Evolutionary conservation across 768 basidiomycete genomes (phyloP).

Genomic region (Pisolithus microcarpus): DNA sequence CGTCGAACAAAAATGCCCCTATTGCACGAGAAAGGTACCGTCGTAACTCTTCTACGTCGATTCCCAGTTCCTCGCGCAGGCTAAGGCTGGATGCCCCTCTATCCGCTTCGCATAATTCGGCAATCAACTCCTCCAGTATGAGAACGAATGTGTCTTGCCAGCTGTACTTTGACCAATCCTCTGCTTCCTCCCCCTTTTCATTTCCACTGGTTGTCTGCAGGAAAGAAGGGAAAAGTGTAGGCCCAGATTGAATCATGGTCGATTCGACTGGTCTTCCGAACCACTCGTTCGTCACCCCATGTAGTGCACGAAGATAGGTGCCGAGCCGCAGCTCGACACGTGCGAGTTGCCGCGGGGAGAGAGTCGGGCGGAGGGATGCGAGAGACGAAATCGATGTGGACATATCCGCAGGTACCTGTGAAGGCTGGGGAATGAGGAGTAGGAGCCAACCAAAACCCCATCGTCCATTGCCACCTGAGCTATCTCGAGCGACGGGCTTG

Average conservation of each 20-base stretch:
- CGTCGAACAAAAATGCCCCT: conserved; percentile 68
- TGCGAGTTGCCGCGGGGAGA: conserved; percentile 32
- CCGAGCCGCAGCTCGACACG: conserved; percentile 59
- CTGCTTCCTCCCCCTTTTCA: conserved; percentile 8
- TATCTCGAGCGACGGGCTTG: conserved; percentile 40
- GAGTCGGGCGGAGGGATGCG: conserved; percentile 30
- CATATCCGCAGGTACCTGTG: conserved; percentile 12
- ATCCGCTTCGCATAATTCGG: conserved; percentile 28
- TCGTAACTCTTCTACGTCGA: conserved; percentile 38
- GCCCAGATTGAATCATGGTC: conserved; percentile 26
- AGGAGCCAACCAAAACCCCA: conserved; percentile 20
- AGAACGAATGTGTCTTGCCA: conserved; percentile 72
- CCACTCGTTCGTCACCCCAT: conserved; percentile 71
- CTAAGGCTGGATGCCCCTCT: conserved; percentile 10
- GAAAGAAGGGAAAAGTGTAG: conserved; percentile 10
- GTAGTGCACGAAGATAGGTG: conserved; percentile 52
- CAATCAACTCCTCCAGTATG: conserved; percentile 51
- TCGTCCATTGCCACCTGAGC: conserved; percentile 22
- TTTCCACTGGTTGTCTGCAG: conserved; percentile 3
- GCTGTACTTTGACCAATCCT: conserved; percentile 38
- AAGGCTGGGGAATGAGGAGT: conserved; percentile 31
- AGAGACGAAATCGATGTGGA: conserved; percentile 24
- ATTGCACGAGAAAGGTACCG: conserved; percentile 59
- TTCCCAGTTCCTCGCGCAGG: conserved; percentile 7
- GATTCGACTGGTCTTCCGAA: conserved; percentile 48